Percentiles rank a stretch among this genome's conserved stretches.
Conservation (phyloP, 2,329 filamentous ascomycete genomes). For the Fusarium nodosum region DNA sequence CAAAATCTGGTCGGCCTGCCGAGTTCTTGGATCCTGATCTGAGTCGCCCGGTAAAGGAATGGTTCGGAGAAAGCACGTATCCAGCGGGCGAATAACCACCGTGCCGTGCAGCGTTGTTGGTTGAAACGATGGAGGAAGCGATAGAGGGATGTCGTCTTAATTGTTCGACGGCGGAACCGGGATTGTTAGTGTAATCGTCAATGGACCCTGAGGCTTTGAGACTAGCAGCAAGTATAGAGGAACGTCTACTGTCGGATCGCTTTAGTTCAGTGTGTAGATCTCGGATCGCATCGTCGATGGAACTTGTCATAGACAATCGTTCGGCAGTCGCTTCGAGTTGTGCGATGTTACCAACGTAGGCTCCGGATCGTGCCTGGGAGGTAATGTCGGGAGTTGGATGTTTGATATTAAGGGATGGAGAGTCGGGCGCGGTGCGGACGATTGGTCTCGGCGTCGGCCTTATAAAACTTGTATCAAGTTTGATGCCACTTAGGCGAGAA, state of each 20-base stretch:
- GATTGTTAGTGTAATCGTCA: conserved; percentile 50
- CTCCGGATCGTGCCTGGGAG: conserved; percentile 66
- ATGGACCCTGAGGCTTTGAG: conserved; percentile 52
- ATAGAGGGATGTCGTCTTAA: conserved; percentile 63
- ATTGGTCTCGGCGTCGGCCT: conserved; percentile 61
- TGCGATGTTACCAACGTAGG: conserved; percentile 76
- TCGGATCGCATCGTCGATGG: conserved; percentile 82
- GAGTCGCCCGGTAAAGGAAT: conserved; percentile 70
- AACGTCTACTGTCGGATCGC: conserved; percentile 75
- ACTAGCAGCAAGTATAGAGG: conserved; percentile 70
- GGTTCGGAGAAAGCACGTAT: conserved; percentile 75
- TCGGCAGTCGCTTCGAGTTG: conserved; percentile 82
- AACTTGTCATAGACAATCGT: conserved; percentile 78
- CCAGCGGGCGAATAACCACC: conserved; percentile 78
- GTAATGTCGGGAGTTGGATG: conserved; percentile 75
- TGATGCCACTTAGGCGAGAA: conserved; percentile 57
- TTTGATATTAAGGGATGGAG: conserved; percentile 61
- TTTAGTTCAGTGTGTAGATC: conserved; percentile 79
- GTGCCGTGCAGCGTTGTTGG: conserved; percentile 74
- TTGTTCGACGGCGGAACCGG: conserved; percentile 47
- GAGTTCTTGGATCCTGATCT: conserved; percentile 69
- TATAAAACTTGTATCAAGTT: conserved; percentile 60
- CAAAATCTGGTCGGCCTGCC: conserved; percentile 56
- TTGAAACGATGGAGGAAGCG: conserved; percentile 75
- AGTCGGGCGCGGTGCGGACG: conserved; percentile 62